Conservation (phyloP, 1,284 basidiomycete species). For the Cystobasidiaceae sp. region DNA sequence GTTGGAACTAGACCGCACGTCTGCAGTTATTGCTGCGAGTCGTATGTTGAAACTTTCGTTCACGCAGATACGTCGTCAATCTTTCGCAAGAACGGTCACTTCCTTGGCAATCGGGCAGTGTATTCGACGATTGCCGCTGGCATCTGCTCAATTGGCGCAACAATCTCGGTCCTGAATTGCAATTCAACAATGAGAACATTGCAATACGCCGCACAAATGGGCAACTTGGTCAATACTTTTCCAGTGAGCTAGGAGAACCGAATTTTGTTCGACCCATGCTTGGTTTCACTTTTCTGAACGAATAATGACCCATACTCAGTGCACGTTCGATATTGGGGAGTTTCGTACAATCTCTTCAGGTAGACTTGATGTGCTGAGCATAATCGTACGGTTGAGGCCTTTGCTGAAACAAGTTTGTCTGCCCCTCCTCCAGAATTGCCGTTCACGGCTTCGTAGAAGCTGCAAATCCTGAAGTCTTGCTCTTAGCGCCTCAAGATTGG, state of each 20-base stretch:
- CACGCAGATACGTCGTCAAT: background rate
- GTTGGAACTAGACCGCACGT: background rate
- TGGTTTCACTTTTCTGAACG: background rate
- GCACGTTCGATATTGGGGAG: background rate
- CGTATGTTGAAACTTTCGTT: background rate
- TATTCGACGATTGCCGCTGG: background rate
- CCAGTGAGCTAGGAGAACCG: background rate
- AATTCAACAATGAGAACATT: background rate
- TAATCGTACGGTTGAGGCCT: background rate
- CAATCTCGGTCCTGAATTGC: background rate
- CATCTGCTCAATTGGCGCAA: background rate
- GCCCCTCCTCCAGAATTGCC: too few species aligned
- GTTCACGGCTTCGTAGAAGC: background rate
- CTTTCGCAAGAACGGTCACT: background rate
- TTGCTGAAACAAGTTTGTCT: background rate
- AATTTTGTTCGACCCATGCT: background rate
- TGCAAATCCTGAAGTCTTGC: background rate
- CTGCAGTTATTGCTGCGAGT: too few species aligned
- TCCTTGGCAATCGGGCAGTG: background rate
- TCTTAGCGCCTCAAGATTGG: background rate
- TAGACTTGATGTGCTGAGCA: background rate
- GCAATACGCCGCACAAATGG: background rate
- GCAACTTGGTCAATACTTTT: background rate
- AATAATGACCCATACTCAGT: background rate
- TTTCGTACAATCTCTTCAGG: background rate